phyloP scores from a whole-genome alignment of 345 rosid genomes.

The Clarkia xantiana region DNA sequence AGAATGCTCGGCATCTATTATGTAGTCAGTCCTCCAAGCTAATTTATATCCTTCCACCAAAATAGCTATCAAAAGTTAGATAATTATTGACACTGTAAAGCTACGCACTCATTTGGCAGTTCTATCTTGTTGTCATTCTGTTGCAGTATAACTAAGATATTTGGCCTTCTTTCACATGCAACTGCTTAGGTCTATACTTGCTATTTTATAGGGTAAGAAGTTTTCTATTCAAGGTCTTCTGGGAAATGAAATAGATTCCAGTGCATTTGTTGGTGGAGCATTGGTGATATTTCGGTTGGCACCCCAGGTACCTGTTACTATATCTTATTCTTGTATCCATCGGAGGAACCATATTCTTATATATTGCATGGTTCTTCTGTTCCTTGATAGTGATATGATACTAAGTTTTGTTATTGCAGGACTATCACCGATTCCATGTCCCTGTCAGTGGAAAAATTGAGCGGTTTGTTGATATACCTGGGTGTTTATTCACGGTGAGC shows the following conservation, averaged over 20 bases:
- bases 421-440: constrained; percentile 76
- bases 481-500: constrained; percentile 71
- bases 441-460: constrained; percentile 79
- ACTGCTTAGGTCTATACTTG: too few relatives aligned
- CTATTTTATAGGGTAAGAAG: constrained; percentile 45
- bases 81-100: too few relatives aligned
- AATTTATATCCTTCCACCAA: too few relatives aligned
- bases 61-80: too few relatives aligned
- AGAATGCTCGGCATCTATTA: too few relatives aligned
- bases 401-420: constrained; percentile 23
- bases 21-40: too few relatives aligned
- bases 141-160: too few relatives aligned
- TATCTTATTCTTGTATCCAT: background rate
- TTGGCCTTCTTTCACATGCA: too few relatives aligned
- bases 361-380: background rate
- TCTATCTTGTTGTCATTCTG: too few relatives aligned
- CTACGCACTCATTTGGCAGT: too few relatives aligned
- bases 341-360: background rate
- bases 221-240: constrained; percentile 81
- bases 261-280: constrained; percentile 49
- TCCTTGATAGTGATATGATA: background rate
- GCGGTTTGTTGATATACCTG: constrained; percentile 44
- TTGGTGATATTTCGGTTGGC: constrained; percentile 85
- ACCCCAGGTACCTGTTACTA: constrained; percentile 46
- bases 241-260: constrained; percentile 42